Conservation (phyloP, 108 stramenopile genomes). For the Aurantiochytrium sp. region DNA sequence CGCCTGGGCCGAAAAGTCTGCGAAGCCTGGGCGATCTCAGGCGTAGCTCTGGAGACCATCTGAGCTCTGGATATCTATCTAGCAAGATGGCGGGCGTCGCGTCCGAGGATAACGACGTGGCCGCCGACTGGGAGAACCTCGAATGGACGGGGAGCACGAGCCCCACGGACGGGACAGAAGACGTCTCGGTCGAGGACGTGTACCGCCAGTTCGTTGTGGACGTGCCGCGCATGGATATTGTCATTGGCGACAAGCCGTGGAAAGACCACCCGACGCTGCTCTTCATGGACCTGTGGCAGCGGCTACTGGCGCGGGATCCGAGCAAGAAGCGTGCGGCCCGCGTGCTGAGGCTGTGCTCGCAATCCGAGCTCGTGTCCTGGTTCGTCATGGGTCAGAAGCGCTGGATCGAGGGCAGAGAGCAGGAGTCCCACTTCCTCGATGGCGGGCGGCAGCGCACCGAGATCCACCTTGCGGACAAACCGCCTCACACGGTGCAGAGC, state of each 20-base stretch:
- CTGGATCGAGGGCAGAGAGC: background rate
- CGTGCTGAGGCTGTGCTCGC: background rate
- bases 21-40: too few relatives aligned
- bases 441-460: background rate
- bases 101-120: background rate
- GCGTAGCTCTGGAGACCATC: too few relatives aligned
- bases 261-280: background rate
- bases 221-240: background rate
- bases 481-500: background rate
- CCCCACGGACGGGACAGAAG: background rate
- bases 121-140: background rate
- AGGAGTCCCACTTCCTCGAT: slow-evolving; percentile 3
- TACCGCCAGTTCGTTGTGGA: slow-evolving; percentile 1
- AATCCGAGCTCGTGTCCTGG: slow-evolving; percentile 6
- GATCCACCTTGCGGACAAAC: background rate
- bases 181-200: background rate
- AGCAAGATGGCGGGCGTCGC: too few relatives aligned
- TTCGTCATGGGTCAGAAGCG: background rate
- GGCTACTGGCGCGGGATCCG: background rate
- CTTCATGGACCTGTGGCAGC: slow-evolving; percentile 7
- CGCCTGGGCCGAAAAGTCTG: too few relatives aligned
- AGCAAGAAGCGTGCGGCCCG: background rate
- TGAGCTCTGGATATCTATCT: too few relatives aligned
- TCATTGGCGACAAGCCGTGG: background rate
- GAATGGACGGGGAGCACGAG: background rate